Evolutionary conservation across 2,329 filamentous ascomycete genomes (phyloP), one percentile per base, ranked within the genome.

Genomic region (Apiospora rasikravindrae): DNA sequence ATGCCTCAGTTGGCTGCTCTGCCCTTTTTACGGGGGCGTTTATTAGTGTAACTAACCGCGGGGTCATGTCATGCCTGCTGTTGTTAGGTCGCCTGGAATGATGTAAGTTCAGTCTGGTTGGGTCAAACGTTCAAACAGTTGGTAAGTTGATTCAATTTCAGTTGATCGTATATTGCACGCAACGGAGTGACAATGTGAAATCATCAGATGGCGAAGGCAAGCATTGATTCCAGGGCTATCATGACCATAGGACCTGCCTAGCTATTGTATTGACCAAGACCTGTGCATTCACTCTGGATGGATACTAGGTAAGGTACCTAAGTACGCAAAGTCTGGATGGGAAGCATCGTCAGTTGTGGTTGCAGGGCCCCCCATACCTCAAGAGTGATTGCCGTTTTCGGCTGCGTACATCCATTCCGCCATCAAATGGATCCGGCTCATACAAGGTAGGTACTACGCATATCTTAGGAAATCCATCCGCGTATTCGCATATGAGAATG

Each of bases 21-120:
- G 57, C 57, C 11, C 33, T 64, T 37, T 64, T 64, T 64, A 64
- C 57, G 57, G 57, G 33, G 57, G 53, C 53, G 53, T 37, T 33
- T 19, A 37, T 61, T 64, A 64, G 57, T 64, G 57, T 22, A 40
- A 40, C 57, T 64, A 40, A 64, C 57, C 57, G 57, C 57, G 57
- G 57, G 57, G 57, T 64, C 57, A 64, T 64, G 57, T 64, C 57
- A 64, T 64, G 57, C 57, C 57, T 40, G 57, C 57, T 14, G 10
- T 7, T 7, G 16, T 40, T 37, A n/a, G 57, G 29, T 61, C 22
- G 33, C 57, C 14, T 40, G 57, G 57, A 64, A 64, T 64, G 57
- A 64, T 40, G 57, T 40, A 40, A 64, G 57, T 33, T 37, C 33
- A 37, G 33, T 37, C 33, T 37, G 33, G 57, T 37, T 22, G 19